These are phyloP conservation scores for Calonectria multiphialidica DNA, from an alignment of 2,329 filamentous ascomycete species.

Conservation along the genomic window DNA sequence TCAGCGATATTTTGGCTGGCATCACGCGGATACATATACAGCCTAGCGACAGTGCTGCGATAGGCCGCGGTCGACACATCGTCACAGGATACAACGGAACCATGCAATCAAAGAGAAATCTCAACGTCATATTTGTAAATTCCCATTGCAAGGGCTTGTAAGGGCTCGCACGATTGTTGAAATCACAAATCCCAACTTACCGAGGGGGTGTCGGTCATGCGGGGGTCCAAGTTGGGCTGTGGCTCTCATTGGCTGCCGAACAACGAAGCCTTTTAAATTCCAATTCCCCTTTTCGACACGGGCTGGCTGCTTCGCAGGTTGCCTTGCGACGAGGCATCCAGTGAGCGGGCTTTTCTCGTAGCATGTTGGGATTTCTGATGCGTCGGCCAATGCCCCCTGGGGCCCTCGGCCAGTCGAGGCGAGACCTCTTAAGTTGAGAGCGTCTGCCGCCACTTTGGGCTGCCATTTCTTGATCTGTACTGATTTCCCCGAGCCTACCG, in stretches of 20 bases:
- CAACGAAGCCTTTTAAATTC: conserved; percentile 8
- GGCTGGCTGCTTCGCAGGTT: not conserved
- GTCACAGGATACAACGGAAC: not conserved
- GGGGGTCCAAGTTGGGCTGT: not conserved
- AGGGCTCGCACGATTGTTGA: not conserved
- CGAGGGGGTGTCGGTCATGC: not conserved
- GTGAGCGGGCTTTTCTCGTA: not conserved
- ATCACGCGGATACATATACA: conserved; percentile 7
- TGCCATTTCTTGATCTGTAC: not conserved
- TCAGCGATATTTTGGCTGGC: conserved; percentile 12
- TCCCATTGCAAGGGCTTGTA: not conserved
- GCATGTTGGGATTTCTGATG: not conserved
- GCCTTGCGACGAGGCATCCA: conserved; percentile 17
- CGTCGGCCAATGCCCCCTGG: not conserved
- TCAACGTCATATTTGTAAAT: conserved; percentile 7
- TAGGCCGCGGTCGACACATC: not conserved
- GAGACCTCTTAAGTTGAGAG: not conserved
- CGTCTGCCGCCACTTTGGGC: not conserved
- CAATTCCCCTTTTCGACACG: conserved; percentile 19
- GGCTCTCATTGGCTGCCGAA: conserved; percentile 11
- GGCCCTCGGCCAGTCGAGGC: not conserved
- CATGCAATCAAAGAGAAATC: not conserved
- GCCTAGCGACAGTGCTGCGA: not conserved
- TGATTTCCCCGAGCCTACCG: not conserved
- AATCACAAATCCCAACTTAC: conserved; percentile 14